Evolutionary conservation across 2,329 filamentous ascomycete genomes (phyloP).

Genomic region (Clathrospora elynae): DNA sequence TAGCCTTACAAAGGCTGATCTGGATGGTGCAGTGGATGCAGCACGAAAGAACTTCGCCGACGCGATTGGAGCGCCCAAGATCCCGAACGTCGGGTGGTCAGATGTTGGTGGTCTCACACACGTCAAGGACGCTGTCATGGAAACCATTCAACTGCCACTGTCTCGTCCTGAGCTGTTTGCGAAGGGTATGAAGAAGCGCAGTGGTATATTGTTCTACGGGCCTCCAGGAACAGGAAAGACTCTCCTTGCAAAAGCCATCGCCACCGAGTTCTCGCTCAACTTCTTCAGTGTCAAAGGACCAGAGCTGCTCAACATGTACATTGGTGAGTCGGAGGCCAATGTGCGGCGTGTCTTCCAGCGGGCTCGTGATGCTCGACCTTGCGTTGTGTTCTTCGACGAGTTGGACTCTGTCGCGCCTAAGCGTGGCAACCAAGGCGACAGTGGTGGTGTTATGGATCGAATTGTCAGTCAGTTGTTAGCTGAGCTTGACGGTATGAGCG

Average conservation of each 20-base stretch:
- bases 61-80: conserved; percentile 95
- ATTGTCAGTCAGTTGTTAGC: conserved; percentile 95
- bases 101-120: conserved; percentile 92
- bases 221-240: conserved; percentile 92
- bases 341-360: conserved; percentile 87
- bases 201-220: conserved; percentile 89
- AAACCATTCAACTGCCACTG: conserved; percentile 92
- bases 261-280: conserved; percentile 90
- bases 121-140: conserved; percentile 95
- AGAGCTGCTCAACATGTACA: conserved; percentile 93
- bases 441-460: conserved; percentile 96
- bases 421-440: conserved; percentile 95
- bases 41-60: conserved; percentile 98
- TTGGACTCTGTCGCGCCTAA: conserved; percentile 93
- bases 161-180: conserved; percentile 92
- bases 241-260: conserved; percentile 88
- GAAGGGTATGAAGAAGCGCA: conserved; percentile 97
- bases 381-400: conserved; percentile 93
- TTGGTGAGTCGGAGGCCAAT: conserved; percentile 91
- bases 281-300: conserved; percentile 95
- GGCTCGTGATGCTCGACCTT: conserved; percentile 82
- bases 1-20: conserved; percentile 80
- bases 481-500: conserved; percentile 96
- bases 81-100: conserved; percentile 94
- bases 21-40: conserved; percentile 90